phyloP scores from a whole-genome alignment of 306 rosid species.

The Rosa persica region DNA sequence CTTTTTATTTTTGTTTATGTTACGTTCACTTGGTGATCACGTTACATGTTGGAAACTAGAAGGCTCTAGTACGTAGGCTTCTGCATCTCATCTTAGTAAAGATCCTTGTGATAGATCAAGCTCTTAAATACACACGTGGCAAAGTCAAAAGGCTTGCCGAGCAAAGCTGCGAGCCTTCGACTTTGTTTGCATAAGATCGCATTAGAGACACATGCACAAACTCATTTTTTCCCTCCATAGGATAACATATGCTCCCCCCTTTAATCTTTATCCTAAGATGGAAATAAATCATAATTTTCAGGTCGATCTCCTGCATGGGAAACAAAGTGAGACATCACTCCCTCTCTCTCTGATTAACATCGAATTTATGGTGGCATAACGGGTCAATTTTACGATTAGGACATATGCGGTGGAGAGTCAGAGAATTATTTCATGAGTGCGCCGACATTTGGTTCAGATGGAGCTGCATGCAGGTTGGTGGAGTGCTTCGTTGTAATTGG shows the following conservation, averaged over 20 bases:
- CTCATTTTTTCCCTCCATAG: background rate
- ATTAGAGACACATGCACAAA: background rate
- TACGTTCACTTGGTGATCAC: background rate
- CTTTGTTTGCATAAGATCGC: slow-evolving; percentile 8
- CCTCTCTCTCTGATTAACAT: no score
- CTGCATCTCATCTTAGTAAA: background rate
- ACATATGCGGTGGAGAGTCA: no score
- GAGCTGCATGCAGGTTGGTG: no score
- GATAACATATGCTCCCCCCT: background rate
- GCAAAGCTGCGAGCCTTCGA: slow-evolving; percentile 15
- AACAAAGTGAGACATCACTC: background rate
- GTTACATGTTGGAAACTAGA: background rate
- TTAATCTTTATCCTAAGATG: background rate
- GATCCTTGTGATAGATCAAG: slow-evolving; percentile 29
- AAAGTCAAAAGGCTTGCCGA: slow-evolving; percentile 43
- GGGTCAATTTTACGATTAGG: no score
- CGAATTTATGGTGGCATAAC: no score
- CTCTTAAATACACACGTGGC: background rate
- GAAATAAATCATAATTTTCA: background rate
- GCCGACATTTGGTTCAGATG: no score
- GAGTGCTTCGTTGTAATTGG: no score
- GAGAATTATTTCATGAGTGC: no score
- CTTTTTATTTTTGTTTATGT: background rate
- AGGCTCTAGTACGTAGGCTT: background rate
- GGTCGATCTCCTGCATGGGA: background rate